Evolutionary conservation across 1,139 yeast species (phyloP).

Genomic region (Candida dubliniensis): DNA sequence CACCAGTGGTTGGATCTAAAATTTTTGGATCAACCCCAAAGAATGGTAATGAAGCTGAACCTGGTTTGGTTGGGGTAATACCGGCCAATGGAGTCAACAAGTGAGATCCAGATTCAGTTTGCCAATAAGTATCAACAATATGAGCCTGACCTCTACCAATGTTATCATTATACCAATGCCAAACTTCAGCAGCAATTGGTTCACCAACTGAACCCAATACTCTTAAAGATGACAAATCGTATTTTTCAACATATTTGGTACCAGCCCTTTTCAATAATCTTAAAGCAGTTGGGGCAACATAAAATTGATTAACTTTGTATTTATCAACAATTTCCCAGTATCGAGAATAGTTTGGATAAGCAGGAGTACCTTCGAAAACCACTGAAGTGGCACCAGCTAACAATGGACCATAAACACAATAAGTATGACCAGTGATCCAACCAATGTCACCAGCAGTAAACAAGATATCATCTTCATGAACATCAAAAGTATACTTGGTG

Average conservation of each 20-base stretch:
- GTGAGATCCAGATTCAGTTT: constrained; percentile 79
- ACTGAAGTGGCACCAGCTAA: constrained; percentile 78
- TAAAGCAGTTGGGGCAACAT: constrained; percentile 88
- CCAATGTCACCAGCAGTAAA: constrained; percentile 90
- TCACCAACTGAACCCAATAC: constrained; percentile 88
- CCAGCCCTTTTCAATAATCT: constrained; percentile 85
- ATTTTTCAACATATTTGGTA: constrained; percentile 60
- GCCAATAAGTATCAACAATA: constrained; percentile 82
- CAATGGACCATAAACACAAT: constrained; percentile 80
- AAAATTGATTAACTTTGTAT: constrained; percentile 77
- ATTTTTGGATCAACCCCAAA: constrained; percentile 71
- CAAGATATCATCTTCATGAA: constrained; percentile 67
- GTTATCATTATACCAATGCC: constrained; percentile 88
- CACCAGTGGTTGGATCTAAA: constrained; percentile 70
- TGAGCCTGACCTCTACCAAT: constrained; percentile 76
- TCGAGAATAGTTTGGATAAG: constrained; percentile 76
- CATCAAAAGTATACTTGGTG: constrained; percentile 74
- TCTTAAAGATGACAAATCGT: constrained; percentile 65
- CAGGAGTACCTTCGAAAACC: constrained; percentile 85
- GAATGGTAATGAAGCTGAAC: constrained; percentile 77
- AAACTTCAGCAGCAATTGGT: constrained; percentile 89
- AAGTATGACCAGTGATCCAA: constrained; percentile 88
- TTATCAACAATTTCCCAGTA: constrained; percentile 82
- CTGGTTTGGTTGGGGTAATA: constrained; percentile 75
- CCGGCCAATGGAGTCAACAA: constrained; percentile 72